Evolutionary conservation across 2,329 filamentous ascomycete species (phyloP), one percentile per base, ranked within the genome.

Genomic region (Penicillium sp.): DNA sequence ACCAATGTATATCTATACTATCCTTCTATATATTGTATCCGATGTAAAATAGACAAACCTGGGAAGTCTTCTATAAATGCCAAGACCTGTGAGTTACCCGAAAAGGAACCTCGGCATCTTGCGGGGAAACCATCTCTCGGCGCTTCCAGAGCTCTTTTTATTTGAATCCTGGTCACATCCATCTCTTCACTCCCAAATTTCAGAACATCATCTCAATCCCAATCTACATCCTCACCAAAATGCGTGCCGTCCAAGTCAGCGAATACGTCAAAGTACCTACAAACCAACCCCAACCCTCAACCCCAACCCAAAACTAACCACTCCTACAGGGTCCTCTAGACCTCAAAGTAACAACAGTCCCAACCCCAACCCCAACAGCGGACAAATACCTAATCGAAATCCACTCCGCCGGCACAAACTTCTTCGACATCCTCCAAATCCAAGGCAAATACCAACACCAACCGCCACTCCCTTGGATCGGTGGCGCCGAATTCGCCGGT

Each of bases 371-470:
- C 1, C 90, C 92, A 1, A 80, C 81, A 9, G 75, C 85, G 32
- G 79, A 89, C 69, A 85, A 96, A 77, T 97, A 97, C 73, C 81
- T 95, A 61, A 89, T 97, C 71, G 84, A 87, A 69, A 89, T 97
- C 67, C 89, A 91, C 75, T 90, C 93, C 45, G 84, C 89, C 0
- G 93, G 91, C 20, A 90, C 90, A 68, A 97, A 97, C 78, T 97
- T 97, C 83, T 97, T 97, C 79, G 93, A 97, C 73, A 89, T 96
- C 56, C 85, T 97, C 53, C 93, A 97, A 72, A 91, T 97, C 69
- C 88, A 91, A 69, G 93, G 93, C 55, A 96, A 95, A 83, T 97
- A 97, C 77, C 93, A 97, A 72, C 83, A 90, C 71, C 92, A 97
- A 68, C 92, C 92, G 0, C 85, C 89, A 0, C 86, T 97, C 47